Conservation (phyloP, 768 basidiomycete species). For the Russula brevipes region DNA sequence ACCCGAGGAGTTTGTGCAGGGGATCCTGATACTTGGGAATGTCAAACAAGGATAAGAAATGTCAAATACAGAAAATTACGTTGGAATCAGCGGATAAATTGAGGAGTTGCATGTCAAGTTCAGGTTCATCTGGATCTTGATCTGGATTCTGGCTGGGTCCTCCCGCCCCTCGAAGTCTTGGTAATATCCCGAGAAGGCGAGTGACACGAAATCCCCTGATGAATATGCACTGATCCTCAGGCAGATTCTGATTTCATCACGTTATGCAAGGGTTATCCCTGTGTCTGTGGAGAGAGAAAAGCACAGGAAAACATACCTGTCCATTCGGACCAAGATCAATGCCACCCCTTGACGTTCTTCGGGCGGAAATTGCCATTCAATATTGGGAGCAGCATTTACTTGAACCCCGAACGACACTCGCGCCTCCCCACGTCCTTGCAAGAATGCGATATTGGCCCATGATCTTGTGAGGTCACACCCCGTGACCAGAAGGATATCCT, state of each 20-base stretch:
- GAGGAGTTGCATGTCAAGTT: background rate
- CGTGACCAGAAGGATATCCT: slow-evolving; percentile 3
- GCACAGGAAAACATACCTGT: background rate
- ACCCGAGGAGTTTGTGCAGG: background rate
- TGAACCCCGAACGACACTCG: background rate
- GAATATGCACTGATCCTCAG: slow-evolving; percentile 1
- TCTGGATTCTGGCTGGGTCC: background rate
- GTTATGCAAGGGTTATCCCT: background rate
- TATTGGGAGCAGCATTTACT: background rate
- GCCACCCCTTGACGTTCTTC: background rate
- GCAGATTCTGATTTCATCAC: background rate
- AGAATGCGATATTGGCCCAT: background rate
- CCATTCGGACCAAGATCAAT: background rate
- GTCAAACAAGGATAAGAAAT: background rate
- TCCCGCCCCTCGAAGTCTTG: background rate
- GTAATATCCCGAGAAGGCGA: background rate
- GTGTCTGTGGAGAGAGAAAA: background rate
- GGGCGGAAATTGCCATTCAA: background rate
- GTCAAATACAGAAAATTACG: background rate
- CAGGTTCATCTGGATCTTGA: background rate
- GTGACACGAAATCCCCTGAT: background rate
- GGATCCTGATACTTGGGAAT: slow-evolving; percentile 1
- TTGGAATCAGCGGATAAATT: background rate
- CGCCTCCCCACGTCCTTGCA: background rate
- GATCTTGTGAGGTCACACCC: slow-evolving; percentile 3